Evolutionary conservation across 2,329 filamentous ascomycete genomes (phyloP).

Genomic region (Trichoderma koningiopsis): DNA sequence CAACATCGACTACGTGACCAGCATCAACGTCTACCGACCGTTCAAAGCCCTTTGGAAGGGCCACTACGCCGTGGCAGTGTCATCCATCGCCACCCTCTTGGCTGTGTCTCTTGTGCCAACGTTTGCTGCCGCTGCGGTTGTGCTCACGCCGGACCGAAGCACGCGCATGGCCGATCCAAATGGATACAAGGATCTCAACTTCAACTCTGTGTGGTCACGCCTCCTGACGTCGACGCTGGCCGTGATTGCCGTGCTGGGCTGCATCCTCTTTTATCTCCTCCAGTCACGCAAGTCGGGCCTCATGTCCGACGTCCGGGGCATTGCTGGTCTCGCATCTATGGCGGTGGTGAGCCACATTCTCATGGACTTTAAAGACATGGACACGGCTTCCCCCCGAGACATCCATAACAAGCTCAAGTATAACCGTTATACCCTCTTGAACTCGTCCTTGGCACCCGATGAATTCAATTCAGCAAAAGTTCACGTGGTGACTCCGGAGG

Average conservation of each 20-base stretch:
- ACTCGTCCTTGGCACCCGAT: slow-evolving; percentile 70
- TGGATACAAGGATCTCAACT: slow-evolving; percentile 55
- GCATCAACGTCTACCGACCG: slow-evolving; percentile 66
- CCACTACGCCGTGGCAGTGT: slow-evolving; percentile 70
- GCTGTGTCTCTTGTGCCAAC: slow-evolving; percentile 71
- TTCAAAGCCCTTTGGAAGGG: slow-evolving; percentile 61
- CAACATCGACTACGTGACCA: slow-evolving; percentile 74
- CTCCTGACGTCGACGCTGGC: slow-evolving; percentile 59
- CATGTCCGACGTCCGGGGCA: slow-evolving; percentile 68
- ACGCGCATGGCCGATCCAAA: slow-evolving; percentile 46
- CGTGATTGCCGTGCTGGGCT: slow-evolving; percentile 60
- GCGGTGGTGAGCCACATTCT: slow-evolving; percentile 72
- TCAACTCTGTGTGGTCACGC: slow-evolving; percentile 63
- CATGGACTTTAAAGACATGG: slow-evolving; percentile 72
- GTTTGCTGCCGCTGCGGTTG: slow-evolving; percentile 63
- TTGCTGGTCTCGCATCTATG: slow-evolving; percentile 75
- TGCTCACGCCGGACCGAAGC: slow-evolving; percentile 55
- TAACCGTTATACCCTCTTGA: slow-evolving; percentile 68
- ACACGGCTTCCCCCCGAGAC: slow-evolving; percentile 64
- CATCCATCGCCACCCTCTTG: slow-evolving; percentile 64
- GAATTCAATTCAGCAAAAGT: slow-evolving; percentile 44
- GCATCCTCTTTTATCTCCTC: slow-evolving; percentile 61
- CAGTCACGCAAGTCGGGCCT: slow-evolving; percentile 66
- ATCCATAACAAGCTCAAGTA: slow-evolving; percentile 69
- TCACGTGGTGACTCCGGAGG: slow-evolving; percentile 42